Conservation (phyloP, 768 basidiomycete species). For the Trametes coccinea region DNA sequence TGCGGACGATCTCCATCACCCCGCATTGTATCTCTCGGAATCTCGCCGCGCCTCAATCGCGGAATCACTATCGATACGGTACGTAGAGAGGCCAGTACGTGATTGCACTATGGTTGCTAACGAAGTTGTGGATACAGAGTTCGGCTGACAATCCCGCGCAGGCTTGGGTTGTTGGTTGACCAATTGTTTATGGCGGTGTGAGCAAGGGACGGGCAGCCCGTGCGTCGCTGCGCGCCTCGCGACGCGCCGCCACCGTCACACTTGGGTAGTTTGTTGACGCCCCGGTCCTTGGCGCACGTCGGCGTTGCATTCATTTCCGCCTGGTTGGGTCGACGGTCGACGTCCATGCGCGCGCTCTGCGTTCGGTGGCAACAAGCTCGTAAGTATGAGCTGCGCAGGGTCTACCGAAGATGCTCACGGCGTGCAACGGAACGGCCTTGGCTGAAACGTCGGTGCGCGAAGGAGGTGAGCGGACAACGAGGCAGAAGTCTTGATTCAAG, state of each 20-base stretch:
- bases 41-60: not conserved
- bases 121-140: not conserved
- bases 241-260: not conserved
- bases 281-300: not conserved
- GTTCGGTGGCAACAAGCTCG: not conserved
- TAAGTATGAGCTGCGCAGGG: not conserved
- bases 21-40: not conserved
- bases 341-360: not conserved
- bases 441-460: no score
- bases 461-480: no score
- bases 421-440: no score
- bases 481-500: no score
- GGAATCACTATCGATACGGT: not conserved
- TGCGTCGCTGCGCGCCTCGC: not conserved
- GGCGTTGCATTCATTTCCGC: not conserved
- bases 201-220: not conserved
- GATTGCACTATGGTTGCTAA: not conserved
- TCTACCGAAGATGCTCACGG: no score
- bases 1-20: not conserved
- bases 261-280: not conserved
- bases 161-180: not conserved
- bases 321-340: not conserved
- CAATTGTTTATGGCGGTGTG: slow-evolving; percentile 7
- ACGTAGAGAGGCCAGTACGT: no score
- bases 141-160: not conserved